These are phyloP conservation scores for Boletus sp. DNA, from an alignment of 1,284 basidiomycete genomes.

Conservation along the genomic window DNA sequence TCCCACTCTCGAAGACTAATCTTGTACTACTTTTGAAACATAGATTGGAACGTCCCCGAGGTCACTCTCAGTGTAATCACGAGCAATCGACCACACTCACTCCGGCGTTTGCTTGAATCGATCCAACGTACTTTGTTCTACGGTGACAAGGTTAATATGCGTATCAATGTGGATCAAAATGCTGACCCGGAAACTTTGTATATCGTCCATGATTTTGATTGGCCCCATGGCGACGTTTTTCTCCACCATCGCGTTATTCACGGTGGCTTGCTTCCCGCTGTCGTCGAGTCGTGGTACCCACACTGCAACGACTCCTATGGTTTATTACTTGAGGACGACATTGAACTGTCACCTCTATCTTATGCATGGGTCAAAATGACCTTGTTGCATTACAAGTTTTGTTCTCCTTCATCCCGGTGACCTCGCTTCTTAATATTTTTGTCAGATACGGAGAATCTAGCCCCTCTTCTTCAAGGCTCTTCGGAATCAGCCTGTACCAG, in stretches of 20 bases:
- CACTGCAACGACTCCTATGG: conserved; percentile 68
- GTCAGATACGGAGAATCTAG: conserved; percentile 50
- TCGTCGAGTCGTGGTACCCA: conserved; percentile 86
- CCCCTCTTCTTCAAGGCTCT: conserved; percentile 47
- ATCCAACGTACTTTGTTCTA: conserved; percentile 59
- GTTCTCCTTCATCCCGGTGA: conserved; percentile 12
- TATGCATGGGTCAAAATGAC: conserved; percentile 80
- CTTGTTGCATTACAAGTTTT: conserved; percentile 71
- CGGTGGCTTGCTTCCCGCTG: conserved; percentile 72
- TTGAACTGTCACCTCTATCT: conserved; percentile 77
- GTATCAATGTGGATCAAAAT: conserved; percentile 73
- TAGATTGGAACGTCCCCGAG: conserved; percentile 71
- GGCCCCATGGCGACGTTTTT: conserved; percentile 56
- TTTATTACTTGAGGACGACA: conserved; percentile 76
- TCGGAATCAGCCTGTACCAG: conserved; percentile 80
- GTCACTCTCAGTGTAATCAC: conserved; percentile 74
- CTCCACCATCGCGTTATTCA: conserved; percentile 69
- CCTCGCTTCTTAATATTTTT: conserved; percentile 7
- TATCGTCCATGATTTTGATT: conserved; percentile 48
- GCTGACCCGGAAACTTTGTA: conserved; percentile 57
- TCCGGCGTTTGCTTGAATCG: conserved; percentile 62
- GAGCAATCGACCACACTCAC: conserved; percentile 68
- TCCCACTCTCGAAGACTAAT: background rate
- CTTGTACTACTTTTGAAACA: conserved; percentile 6
- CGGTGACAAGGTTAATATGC: conserved; percentile 59